Percentiles rank a stretch among this genome's conserved stretches.
Conservation (phyloP, 2,329 filamentous ascomycete species). For the Arthrobotrys conoides region DNA sequence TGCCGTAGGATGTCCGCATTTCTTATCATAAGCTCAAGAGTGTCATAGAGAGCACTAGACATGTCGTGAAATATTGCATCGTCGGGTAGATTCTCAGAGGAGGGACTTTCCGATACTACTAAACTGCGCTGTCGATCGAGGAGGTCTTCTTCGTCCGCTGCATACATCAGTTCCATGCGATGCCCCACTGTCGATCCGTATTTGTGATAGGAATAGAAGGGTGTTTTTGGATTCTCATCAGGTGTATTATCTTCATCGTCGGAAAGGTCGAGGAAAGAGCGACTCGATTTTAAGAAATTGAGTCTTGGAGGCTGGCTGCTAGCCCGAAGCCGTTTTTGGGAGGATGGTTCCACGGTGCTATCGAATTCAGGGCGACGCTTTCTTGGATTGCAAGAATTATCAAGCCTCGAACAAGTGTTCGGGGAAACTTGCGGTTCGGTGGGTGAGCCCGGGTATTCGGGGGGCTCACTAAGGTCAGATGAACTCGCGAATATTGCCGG, state of each 20-base stretch:
- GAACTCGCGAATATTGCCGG: neutral
- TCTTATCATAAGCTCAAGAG: neutral
- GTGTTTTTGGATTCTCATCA: neutral
- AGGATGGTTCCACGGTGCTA: neutral
- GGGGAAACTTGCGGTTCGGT: neutral
- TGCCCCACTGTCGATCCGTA: neutral
- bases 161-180: neutral
- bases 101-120: neutral
- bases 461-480: neutral
- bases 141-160: slow-evolving; percentile 6
- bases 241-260: neutral
- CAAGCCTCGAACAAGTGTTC: neutral
- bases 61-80: slow-evolving; percentile 6
- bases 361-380: neutral
- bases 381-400: neutral
- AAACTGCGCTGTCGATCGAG: neutral
- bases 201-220: neutral
- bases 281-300: neutral
- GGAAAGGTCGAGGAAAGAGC: neutral
- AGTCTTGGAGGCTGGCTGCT: neutral
- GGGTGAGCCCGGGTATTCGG: neutral
- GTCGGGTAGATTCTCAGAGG: neutral
- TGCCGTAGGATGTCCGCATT: slow-evolving; percentile 18
- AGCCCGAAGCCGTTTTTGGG: neutral
- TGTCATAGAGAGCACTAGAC: slow-evolving; percentile 1